These are phyloP conservation scores for Ophiorrhiza pumila DNA, from an alignment of 257 asterid genomes.

Conservation along the genomic window DNA sequence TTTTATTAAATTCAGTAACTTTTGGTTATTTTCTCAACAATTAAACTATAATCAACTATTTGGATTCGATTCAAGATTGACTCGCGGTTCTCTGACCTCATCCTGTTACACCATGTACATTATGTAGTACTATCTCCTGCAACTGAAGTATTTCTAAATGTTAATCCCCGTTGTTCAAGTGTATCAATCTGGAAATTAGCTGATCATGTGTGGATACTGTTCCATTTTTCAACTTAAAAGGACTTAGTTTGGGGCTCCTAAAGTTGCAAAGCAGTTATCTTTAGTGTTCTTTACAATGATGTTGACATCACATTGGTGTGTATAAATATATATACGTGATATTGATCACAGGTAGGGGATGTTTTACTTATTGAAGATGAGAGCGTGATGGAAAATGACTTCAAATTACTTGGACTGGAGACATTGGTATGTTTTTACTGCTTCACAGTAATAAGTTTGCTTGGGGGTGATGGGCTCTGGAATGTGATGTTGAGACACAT, in stretches of 20 bases:
- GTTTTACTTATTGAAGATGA: conserved; percentile 58
- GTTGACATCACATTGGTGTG: conserved; percentile 9
- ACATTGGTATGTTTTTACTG: conserved; percentile 44
- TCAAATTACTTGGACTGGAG: conserved; percentile 50
- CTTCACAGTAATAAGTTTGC: neutral
- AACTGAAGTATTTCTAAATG: neutral
- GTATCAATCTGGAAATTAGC: neutral
- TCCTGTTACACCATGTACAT: neutral
- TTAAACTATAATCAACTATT: neutral
- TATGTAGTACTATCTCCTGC: neutral
- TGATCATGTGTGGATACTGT: neutral
- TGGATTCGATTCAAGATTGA: neutral
- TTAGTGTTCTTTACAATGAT: neutral
- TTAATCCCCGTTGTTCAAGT: neutral
- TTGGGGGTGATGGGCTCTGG: neutral
- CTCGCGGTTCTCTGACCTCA: neutral
- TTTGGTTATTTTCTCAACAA: neutral
- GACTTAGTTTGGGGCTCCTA: neutral
- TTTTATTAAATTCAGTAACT: neutral
- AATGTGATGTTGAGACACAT: too few relatives aligned
- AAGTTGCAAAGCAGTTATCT: neutral
- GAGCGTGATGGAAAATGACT: conserved; percentile 43
- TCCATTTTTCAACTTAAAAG: neutral
- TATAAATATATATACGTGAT: neutral
- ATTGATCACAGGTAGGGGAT: conserved; percentile 51